phyloP scores from a whole-genome alignment of 768 basidiomycete genomes.

The Boletus pseudo-olivaceus region DNA sequence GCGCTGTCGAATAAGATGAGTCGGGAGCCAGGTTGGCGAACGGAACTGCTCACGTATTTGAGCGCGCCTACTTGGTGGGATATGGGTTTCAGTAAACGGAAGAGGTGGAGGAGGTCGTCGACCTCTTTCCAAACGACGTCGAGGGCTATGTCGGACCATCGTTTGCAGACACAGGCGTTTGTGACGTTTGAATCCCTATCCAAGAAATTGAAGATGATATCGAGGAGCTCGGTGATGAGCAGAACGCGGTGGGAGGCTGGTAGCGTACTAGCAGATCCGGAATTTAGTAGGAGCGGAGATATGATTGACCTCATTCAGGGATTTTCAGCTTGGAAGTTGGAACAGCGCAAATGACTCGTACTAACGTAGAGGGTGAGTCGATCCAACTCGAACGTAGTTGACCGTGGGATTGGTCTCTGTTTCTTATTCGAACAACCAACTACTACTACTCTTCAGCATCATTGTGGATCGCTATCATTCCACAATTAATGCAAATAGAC shows the following conservation, averaged over 20 bases:
- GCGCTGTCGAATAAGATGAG: constrained; percentile 27
- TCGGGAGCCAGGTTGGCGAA: background rate
- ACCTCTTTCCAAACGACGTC: constrained; percentile 59
- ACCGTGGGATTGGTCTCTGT: background rate
- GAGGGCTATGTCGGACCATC: constrained; percentile 56
- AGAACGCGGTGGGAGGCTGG: constrained; percentile 35
- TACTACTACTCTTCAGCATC: background rate
- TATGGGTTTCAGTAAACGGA: constrained; percentile 49
- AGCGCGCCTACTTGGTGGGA: constrained; percentile 8
- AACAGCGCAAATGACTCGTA: background rate
- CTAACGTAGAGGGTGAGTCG: background rate
- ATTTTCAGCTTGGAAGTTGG: background rate
- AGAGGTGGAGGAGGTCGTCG: constrained; percentile 41
- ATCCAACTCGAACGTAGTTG: too few relatives aligned
- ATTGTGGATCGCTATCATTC: background rate
- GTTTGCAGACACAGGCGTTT: constrained; percentile 54
- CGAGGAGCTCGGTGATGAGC: constrained; percentile 55
- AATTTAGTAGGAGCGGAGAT: background rate
- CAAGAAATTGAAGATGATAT: constrained; percentile 51
- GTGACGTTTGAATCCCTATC: constrained; percentile 38
- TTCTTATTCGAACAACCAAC: background rate
- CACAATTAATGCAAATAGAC: background rate
- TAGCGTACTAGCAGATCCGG: background rate
- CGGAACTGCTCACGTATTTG: constrained; percentile 21
- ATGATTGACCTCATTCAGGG: background rate